Evolutionary conservation across 306 rosid species (phyloP).

Genomic region (Gastrolobium bilobum): DNA sequence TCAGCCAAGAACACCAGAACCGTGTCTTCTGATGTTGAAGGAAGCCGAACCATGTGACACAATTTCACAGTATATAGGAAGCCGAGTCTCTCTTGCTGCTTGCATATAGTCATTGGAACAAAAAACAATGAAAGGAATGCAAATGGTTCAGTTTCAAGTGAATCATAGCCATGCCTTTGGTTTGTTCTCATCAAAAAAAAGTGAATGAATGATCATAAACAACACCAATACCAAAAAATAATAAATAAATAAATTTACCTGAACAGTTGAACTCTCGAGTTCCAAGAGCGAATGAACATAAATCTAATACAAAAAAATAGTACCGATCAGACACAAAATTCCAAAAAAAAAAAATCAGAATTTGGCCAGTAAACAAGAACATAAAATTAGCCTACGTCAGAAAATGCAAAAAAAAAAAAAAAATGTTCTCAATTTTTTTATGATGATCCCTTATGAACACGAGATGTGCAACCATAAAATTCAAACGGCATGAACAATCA

Average conservation of each 20-base stretch:
- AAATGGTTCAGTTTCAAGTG: constrained; percentile 49
- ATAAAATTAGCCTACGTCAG: constrained; percentile 38
- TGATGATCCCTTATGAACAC: constrained; percentile 29
- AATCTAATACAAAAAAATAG: constrained; percentile 35
- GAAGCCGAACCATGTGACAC: too few species aligned
- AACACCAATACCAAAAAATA: constrained; percentile 22
- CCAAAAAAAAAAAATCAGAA: constrained; percentile 28
- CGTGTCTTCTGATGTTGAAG: constrained; percentile 44
- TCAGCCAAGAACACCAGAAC: constrained; percentile 16
- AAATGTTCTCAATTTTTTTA: constrained; percentile 5
- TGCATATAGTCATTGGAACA: constrained; percentile 41
- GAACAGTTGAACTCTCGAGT: constrained; percentile 40
- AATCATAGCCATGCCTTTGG: background rate
- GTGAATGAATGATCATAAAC: constrained; percentile 23
- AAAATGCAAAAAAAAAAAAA: constrained; percentile 32
- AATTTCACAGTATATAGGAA: background rate
- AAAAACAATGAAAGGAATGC: background rate
- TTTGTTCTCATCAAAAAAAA: constrained; percentile 13
- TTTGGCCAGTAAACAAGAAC: constrained; percentile 30
- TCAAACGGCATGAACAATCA: constrained; percentile 41
- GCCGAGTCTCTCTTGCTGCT: constrained; percentile 43
- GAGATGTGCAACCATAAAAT: constrained; percentile 28
- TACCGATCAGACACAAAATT: constrained; percentile 56
- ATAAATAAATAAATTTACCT: constrained; percentile 47
- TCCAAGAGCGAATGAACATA: constrained; percentile 47